Percentiles rank a stretch among this genome's conserved stretches.
phyloP scores from a whole-genome alignment of 2,329 filamentous ascomycete genomes.

The Emmonsia crescens region DNA sequence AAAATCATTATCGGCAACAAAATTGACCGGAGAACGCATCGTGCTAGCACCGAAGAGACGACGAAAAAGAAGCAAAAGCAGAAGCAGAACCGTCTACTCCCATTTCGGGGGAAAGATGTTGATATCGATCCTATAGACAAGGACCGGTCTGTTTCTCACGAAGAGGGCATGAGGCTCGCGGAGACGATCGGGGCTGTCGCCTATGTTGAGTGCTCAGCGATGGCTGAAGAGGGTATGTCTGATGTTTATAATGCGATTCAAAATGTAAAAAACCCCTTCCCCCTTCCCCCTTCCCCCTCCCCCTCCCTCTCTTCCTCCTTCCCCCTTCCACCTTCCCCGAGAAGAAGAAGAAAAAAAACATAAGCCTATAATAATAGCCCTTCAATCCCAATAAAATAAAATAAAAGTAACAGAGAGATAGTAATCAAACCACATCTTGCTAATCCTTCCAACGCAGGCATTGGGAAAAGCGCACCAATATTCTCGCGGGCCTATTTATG shows the following conservation, averaged over 20 bases:
- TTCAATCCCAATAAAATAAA: no score
- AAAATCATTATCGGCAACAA: not conserved
- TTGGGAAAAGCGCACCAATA: not conserved
- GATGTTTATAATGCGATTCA: not conserved
- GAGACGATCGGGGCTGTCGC: not conserved
- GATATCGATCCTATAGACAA: not conserved
- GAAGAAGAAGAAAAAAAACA: not conserved
- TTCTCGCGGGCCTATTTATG: not conserved
- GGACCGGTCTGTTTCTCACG: not conserved
- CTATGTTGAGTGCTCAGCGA: not conserved
- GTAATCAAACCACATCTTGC: not conserved
- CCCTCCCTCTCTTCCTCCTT: not conserved
- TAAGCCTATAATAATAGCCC: not conserved
- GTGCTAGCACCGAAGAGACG: not conserved
- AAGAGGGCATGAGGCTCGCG: not conserved
- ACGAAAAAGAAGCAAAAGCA: not conserved
- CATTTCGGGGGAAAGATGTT: not conserved
- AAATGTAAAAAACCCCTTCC: not conserved
- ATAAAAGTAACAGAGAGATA: not conserved
- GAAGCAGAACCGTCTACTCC: not conserved
- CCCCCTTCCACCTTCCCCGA: not conserved
- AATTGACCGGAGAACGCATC: not conserved
- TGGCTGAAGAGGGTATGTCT: not conserved
- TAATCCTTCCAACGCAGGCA: not conserved
- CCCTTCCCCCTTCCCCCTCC: not conserved